Evolutionary conservation across 169 alveolate genomes (phyloP), one percentile per base, ranked within the genome.

Genomic region (Plasmodium vinckei): DNA sequence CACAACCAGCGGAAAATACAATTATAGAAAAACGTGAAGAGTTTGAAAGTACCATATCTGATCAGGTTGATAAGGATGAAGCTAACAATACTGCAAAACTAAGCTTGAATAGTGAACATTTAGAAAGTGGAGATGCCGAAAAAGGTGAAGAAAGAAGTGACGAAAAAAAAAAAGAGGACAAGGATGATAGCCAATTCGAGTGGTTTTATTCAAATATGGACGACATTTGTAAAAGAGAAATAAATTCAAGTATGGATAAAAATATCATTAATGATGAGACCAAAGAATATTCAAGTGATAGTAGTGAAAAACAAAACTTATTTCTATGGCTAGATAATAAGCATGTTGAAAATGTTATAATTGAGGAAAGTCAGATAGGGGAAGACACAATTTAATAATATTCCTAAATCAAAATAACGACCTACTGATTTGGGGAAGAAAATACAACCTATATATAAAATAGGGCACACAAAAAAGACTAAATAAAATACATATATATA

Each of bases 141-240:
- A 47, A 47, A 10, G 56, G 56, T 47, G 56, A 47, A 7, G 7
- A 2, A 51, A 17, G 0, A 15, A 15, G 6, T 13, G 21, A 51
- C 7, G 21, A 51, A 6, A 69, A 1, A 6, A 49, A 65, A 54
- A 51, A 59, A 15, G 77, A 63, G 10, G 71, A 17, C 12, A 79
- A 79, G 23, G 1, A 65, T 33, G 70, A 67, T 1, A 59, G 59
- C 10, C 65, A 68, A n/a, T 82, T 82, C 12, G 90, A 82, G 1
- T 82, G 90, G 90, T 82, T 82, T 21, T 82, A 82, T 46, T 15
- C 67, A 15, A 67, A 71, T 10, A 65, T 82, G 72, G 47, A 67
- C 19, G 82, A 82, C 7, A 42, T 82, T 46, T 67, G 39, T 82
- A 49, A 64, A 27, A 17, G 19, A 54, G 65, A 79, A 53, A 57